phyloP scores from a whole-genome alignment of 1,284 basidiomycete species.

The Boletus mariae region DNA sequence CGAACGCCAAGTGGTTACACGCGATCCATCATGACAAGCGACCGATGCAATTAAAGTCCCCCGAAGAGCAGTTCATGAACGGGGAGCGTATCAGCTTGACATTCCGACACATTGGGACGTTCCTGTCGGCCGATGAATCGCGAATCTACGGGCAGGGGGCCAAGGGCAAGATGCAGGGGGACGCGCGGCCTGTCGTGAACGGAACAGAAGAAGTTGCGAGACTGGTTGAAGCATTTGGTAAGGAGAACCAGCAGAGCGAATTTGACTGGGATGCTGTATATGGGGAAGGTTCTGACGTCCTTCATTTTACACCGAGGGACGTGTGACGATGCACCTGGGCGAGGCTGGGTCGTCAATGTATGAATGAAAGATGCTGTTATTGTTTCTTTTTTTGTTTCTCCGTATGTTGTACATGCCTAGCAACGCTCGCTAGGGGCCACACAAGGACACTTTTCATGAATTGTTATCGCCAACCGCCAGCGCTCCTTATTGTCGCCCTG shows the following conservation, averaged over 20 bases:
- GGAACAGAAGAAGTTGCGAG: slow-evolving; percentile 48
- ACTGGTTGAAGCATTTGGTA: slow-evolving; percentile 61
- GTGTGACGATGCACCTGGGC: slow-evolving; percentile 9
- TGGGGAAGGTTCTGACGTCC: slow-evolving; percentile 62
- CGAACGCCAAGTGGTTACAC: slow-evolving; percentile 69
- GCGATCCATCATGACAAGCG: slow-evolving; percentile 71
- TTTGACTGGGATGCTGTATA: slow-evolving; percentile 67
- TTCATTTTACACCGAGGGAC: slow-evolving; percentile 47
- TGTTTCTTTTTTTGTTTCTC: slow-evolving; percentile 13
- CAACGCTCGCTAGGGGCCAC: slow-evolving; percentile 19
- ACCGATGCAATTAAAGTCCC: slow-evolving; percentile 45
- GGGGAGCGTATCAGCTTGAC: slow-evolving; percentile 75
- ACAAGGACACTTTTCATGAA: slow-evolving; percentile 2
- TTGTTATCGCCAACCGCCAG: not conserved
- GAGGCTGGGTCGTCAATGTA: slow-evolving; percentile 10
- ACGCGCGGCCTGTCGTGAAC: slow-evolving; percentile 47
- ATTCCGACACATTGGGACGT: slow-evolving; percentile 72
- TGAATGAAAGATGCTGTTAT: slow-evolving; percentile 23
- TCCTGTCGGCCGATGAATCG: slow-evolving; percentile 47
- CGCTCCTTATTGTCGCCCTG: not conserved
- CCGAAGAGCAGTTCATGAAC: slow-evolving; percentile 46
- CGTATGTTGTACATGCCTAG: slow-evolving; percentile 21
- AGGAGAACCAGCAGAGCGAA: slow-evolving; percentile 62
- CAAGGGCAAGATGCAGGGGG: slow-evolving; percentile 50
- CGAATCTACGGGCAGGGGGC: slow-evolving; percentile 69